A percentile compares a stretch with the other conserved stretches of the same genome.
Conservation (phyloP, 768 basidiomycete species). For the Lactifluus hygrophoroides region DNA sequence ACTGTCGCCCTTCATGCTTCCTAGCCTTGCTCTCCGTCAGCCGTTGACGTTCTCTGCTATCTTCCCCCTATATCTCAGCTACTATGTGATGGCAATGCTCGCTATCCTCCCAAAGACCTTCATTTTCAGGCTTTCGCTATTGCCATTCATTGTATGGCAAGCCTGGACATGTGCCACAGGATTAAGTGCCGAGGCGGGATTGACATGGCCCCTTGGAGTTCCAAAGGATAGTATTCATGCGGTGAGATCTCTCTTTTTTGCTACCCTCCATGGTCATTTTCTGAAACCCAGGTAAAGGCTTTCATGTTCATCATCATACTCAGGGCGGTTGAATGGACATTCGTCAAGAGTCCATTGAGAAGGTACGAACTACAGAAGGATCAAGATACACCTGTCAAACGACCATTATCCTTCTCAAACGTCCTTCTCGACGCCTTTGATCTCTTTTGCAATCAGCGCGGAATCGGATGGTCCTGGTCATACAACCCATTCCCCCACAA, state of each 20-base stretch:
- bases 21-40: neutral
- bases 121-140: neutral
- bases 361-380: no score
- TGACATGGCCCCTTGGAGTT: neutral
- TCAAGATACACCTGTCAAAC: no score
- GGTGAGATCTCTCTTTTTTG: neutral
- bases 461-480: constrained; percentile 16
- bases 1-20: no score
- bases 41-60: neutral
- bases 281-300: no score
- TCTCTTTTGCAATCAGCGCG: constrained; percentile 8
- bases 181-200: neutral
- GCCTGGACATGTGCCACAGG: neutral
- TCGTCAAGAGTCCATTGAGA: no score
- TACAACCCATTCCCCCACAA: neutral
- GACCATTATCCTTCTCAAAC: neutral
- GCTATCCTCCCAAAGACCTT: neutral
- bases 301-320: no score
- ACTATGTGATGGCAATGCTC: neutral
- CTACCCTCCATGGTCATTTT: neutral
- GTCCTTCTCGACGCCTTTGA: constrained; percentile 10
- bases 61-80: neutral
- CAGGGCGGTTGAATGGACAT: no score
- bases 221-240: neutral
- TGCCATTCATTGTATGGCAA: neutral